Base-by-base conservation (phyloP, 345 rosid species). In the Gynandropsis gynandra region DNA sequence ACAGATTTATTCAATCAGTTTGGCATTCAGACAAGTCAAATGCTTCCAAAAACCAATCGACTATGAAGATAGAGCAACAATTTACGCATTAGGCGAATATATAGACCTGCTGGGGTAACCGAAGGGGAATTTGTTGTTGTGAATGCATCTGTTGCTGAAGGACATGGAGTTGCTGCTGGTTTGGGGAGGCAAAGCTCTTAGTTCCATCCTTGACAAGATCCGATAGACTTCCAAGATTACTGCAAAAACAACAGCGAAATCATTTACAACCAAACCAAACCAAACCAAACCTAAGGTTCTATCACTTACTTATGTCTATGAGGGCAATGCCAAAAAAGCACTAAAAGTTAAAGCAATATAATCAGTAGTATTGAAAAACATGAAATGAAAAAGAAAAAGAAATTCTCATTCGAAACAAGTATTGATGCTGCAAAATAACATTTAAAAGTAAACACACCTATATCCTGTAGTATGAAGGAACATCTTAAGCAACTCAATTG, bases 201-300 rank as follows among this genome's bases (percentile, higher is more conserved):
- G 75, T 72, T 34, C 76, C 73, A 52, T 84, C 89, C 70, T 80
- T 90, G n/a, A 87, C 79, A 70, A 84, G 81, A 67, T 84, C 95
- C 38, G 75, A 77, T 56, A 90, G 75, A 58, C 50, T 18, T 54
- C 77, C 87, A 57, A 84, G 62, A 66, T 77, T 80, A 67, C 96
- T 84, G 62, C 14, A 41, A 52, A 37, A 41, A 43, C 39, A 66
- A 9, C 6, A 41, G 43, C 44, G 52, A 70, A 31, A 12, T 24
- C 33, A 24, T 2, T 24, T 24, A 24, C 60, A 50, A 59, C 55
- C 34, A 18, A 18, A 46, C 47, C 37, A 60, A 50, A 21, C 39
- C 27, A 61, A 47, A 16, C 0, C 49, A 62, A 20, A 58, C 4
- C 40, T 11, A 9, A 56, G 27, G 45, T 42, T 63, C 33, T 24